phyloP scores from a whole-genome alignment of 805 yeast species.

The Candida nitratophila region DNA sequence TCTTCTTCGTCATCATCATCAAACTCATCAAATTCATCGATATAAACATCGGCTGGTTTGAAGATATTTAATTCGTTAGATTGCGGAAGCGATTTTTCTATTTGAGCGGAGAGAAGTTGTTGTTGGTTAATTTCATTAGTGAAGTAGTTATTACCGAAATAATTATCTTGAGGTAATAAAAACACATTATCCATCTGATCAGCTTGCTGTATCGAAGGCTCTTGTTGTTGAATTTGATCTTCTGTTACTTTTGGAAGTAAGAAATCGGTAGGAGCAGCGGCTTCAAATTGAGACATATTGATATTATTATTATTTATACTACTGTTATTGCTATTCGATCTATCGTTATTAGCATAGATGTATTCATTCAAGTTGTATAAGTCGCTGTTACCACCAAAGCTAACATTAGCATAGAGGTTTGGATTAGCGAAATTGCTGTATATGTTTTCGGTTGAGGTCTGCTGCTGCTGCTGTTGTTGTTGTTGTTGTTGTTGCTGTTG shows the following conservation, averaged over 20 bases:
- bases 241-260: neutral
- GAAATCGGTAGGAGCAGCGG: constrained; percentile 4
- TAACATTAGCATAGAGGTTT: constrained; percentile 15
- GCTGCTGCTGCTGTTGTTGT: neutral
- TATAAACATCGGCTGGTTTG: constrained; percentile 22
- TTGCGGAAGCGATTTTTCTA: constrained; percentile 20
- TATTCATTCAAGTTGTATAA: neutral
- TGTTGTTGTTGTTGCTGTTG: constrained; percentile 3
- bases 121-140: constrained; percentile 10
- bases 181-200: neutral
- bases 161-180: constrained; percentile 24
- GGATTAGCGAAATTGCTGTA: constrained; percentile 24
- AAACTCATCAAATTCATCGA: constrained; percentile 23
- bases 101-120: constrained; percentile 15
- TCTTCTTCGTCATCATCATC: constrained; percentile 27
- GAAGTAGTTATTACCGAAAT: constrained; percentile 5
- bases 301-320: neutral
- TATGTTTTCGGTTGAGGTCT: constrained; percentile 4
- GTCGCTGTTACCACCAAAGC: constrained; percentile 7
- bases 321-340: neutral
- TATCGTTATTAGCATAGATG: neutral
- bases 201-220: neutral
- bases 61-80: constrained; percentile 26
- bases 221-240: neutral
- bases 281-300: constrained; percentile 10